Percentiles rank a stretch among this genome's conserved stretches.
Conservation (phyloP, 1,284 basidiomycete species). For the Rhodotorula sp. region DNA sequence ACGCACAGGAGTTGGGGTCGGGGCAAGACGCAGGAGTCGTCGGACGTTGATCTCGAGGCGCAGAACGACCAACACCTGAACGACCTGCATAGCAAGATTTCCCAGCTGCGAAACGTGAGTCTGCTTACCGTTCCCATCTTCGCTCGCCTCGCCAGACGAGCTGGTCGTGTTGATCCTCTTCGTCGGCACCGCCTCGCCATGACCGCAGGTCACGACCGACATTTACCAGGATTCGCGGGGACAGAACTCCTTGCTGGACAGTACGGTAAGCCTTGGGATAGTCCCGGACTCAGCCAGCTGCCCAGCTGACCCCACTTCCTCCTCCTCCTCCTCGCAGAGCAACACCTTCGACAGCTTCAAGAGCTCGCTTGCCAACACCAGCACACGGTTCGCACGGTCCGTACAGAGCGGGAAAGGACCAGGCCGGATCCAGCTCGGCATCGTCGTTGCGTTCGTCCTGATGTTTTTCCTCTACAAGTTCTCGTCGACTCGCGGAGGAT, state of each 20-base stretch:
- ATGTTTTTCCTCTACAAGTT: constrained; percentile 37
- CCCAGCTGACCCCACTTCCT: background rate
- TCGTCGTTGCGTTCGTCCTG: constrained; percentile 25
- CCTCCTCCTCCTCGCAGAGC: constrained; percentile 24
- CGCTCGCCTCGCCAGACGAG: background rate
- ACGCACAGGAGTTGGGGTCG: constrained; percentile 13
- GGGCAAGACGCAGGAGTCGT: constrained; percentile 20
- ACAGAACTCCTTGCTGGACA: constrained; percentile 43
- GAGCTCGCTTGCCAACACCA: constrained; percentile 37
- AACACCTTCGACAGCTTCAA: constrained; percentile 44
- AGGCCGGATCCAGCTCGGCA: constrained; percentile 28
- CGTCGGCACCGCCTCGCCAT: background rate
- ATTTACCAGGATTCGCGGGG: constrained; percentile 43
- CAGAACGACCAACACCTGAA: constrained; percentile 44
- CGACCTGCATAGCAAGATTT: constrained; percentile 41
- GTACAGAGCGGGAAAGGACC: constrained; percentile 32
- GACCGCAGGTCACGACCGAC: constrained; percentile 42
- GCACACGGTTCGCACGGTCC: constrained; percentile 29
- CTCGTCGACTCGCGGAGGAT: background rate
- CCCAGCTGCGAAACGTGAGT: constrained; percentile 31
- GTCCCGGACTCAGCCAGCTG: no score
- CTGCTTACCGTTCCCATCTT: background rate
- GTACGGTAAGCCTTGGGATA: constrained; percentile 31
- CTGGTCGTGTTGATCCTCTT: background rate
- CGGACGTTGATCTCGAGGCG: constrained; percentile 35